Evolutionary conservation across 257 asterid genomes (phyloP), one percentile per base, ranked within the genome.

Genomic region (Penstemon davidsonii): DNA sequence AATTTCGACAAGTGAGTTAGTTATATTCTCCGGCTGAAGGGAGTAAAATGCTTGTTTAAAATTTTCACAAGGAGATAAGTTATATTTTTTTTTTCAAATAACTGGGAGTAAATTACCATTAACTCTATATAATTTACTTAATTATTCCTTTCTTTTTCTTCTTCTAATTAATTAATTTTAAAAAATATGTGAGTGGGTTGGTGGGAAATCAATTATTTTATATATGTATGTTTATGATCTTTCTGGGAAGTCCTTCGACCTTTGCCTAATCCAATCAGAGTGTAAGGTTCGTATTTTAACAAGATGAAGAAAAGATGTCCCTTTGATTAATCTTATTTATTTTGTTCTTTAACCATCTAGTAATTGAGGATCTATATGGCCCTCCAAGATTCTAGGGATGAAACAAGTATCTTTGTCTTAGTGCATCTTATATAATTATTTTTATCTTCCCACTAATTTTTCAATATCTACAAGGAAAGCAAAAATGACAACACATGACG

Each of bases 151-250:
- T 25, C 33, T 25, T 25, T 25, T 1, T 25, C 33, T 25, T 25
- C 33, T 25, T 25, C 33, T 25, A 25, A 25, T 25, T 25, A 25
- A 25, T 25, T 25, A 25, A 25, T 0, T 25, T 25, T 25, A 25
- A 25, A 25, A 25, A 25, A 25, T 25, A 25, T 25, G 33, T 25
- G 33, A 25, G 33, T 25, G 33, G 33, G 66, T 5, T 8, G 18
- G 54, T 41, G n/a, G 33, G 1, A 25, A 25, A 25, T 25, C 33
- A 25, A 25, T 25, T 25, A 15, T 15, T 15, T 15, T 15, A 25
- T 25, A 25, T 25, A 15, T 39, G 13, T 25, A 57, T 41, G 39
- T 63, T 71, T 58, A 63, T 72, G 76, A 55, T 43, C n/a, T 54
- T 64, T 64, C 52, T 13, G 44, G 33, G 25, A 3, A 41, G 4